Base-by-base conservation (phyloP, 495 filamentous ascomycete species). In the Neurospora terricola region DNA sequence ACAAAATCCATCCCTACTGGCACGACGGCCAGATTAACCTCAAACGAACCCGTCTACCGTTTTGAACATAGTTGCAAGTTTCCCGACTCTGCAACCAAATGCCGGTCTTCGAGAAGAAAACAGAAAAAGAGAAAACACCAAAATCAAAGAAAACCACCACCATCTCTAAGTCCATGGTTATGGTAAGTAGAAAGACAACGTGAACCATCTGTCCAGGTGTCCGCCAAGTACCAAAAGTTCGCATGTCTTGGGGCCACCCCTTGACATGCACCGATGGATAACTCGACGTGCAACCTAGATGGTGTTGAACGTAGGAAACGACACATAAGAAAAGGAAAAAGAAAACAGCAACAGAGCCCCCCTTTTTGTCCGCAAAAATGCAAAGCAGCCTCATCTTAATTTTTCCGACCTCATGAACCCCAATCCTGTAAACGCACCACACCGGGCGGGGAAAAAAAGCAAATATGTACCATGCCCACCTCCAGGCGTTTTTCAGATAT, bases 401-500 rank as follows among this genome's bases (percentile, higher is more conserved):
- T 80, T 71, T 30, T 79, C 77, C 76, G 62, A 69, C 78, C 73
- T 73, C 70, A 43, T 75, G 40, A 76, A 66, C 73, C 77, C 70
- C 38, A 70, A 70, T 71, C 73, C 71, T 38, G 18, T 66, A 74
- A 70, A 45, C 71, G 30, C 70, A 72, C 42, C 42, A 12, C 71
- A 75, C 36, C 76, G 69, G 38, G 14, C 14, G 14, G 18, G 8
- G 77, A 77, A 80, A 73, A 76, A 59, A 74, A 76, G 11, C 72
- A 75, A 27, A 74, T 75, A 75, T 79, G 75, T 77, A 76, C 77
- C 75, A 45, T 40, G 30, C 72, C 71, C 34, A 37, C 76, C 71
- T 40, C 34, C 70, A 69, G 79, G 75, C 76, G 79, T 79, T 81
- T 81, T 69, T 72, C 66, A 73, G 69, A 66, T 34, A 34, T 34